Evolutionary conservation across 768 basidiomycete genomes (phyloP).

Genomic region (Amanita molliuscula): DNA sequence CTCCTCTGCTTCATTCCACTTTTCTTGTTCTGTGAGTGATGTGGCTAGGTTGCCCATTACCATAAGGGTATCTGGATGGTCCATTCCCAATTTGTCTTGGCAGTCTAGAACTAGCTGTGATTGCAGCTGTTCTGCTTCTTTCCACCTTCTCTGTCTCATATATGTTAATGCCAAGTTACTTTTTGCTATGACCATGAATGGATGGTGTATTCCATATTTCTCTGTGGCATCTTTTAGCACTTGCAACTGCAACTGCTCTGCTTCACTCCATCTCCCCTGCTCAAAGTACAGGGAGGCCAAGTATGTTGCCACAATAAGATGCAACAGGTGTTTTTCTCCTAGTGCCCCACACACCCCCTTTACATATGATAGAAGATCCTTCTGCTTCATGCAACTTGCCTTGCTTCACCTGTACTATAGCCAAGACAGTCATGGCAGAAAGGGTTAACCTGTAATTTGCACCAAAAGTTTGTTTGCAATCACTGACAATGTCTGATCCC

Average conservation of each 20-base stretch:
- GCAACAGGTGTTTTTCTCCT: no score
- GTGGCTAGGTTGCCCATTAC: constrained; percentile 8
- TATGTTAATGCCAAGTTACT: background rate
- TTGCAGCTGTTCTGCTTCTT: background rate
- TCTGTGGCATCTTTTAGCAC: background rate
- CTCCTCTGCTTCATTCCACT: background rate
- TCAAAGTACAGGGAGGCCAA: background rate
- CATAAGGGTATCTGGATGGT: constrained; percentile 9
- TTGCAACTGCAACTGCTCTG: background rate
- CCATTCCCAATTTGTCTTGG: background rate
- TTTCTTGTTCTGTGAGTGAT: constrained; percentile 2
- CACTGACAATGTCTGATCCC: background rate
- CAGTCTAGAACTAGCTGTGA: background rate
- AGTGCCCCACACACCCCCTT: no score
- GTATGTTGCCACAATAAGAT: no score
- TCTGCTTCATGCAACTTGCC: background rate
- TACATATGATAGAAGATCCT: no score
- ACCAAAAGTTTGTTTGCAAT: background rate
- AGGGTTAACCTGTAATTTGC: background rate
- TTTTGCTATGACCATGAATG: background rate
- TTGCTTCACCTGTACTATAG: background rate
- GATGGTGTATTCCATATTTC: background rate
- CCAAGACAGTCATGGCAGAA: background rate
- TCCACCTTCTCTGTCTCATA: background rate
- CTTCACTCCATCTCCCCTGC: background rate